Percentiles rank a stretch among this genome's conserved stretches.
phyloP scores from a whole-genome alignment of 495 filamentous ascomycete species.

The Neurospora sp. region DNA sequence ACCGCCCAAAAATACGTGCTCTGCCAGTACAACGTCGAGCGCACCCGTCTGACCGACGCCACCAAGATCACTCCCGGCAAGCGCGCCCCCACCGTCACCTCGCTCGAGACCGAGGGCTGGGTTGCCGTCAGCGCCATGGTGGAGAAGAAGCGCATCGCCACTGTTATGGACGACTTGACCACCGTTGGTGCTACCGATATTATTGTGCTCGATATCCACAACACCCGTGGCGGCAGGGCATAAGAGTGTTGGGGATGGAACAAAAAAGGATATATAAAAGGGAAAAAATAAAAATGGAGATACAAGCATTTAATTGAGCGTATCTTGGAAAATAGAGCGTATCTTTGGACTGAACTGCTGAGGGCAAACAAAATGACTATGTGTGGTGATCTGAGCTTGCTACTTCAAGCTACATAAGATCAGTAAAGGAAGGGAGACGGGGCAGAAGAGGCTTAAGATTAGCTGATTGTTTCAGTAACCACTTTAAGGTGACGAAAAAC shows the following conservation, averaged over 20 bases:
- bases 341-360: neutral
- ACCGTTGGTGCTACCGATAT: constrained; percentile 79
- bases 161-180: constrained; percentile 82
- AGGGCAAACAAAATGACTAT: neutral
- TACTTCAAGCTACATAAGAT: neutral
- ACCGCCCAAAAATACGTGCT: constrained; percentile 90
- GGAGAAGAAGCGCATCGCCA: constrained; percentile 76
- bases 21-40: constrained; percentile 90
- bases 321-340: neutral
- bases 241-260: neutral
- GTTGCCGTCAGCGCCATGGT: constrained; percentile 93
- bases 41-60: constrained; percentile 52
- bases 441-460: neutral
- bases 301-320: neutral
- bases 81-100: constrained; percentile 81
- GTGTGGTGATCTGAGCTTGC: neutral
- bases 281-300: neutral
- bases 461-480: neutral
- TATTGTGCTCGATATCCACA: constrained; percentile 75
- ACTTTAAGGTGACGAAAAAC: neutral
- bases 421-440: neutral
- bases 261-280: neutral
- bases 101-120: constrained; percentile 82
- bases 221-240: constrained; percentile 47
- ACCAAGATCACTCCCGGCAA: constrained; percentile 83